These are phyloP conservation scores for Pseudocercospora macadamiae DNA, from an alignment of 2,329 filamentous ascomycete species.

Conservation along the genomic window DNA sequence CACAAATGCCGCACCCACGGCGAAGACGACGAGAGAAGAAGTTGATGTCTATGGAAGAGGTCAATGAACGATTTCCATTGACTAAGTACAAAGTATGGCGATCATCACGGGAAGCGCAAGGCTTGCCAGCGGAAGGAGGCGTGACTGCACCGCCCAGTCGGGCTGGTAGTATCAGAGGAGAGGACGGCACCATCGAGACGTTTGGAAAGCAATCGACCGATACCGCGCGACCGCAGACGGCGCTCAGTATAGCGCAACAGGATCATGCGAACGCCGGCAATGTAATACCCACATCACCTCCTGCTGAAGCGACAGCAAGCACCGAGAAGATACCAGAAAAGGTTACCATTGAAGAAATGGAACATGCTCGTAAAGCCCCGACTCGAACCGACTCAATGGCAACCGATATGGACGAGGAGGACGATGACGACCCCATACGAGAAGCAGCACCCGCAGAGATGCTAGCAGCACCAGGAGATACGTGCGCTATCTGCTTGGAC, in stretches of 20 bases:
- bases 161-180: slow-evolving; percentile 69
- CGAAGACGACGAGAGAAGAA: slow-evolving; percentile 89
- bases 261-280: slow-evolving; percentile 50
- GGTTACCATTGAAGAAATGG: slow-evolving; percentile 35
- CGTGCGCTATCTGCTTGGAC: slow-evolving; percentile 96
- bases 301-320: slow-evolving; percentile 29
- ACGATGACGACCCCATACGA: slow-evolving; percentile 76
- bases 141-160: slow-evolving; percentile 75
- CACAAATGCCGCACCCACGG: slow-evolving; percentile 82
- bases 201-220: slow-evolving; percentile 37
- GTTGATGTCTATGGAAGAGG: slow-evolving; percentile 97
- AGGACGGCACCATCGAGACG: slow-evolving; percentile 49
- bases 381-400: slow-evolving; percentile 37
- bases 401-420: slow-evolving; percentile 68
- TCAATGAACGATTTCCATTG: slow-evolving; percentile 95
- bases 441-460: slow-evolving; percentile 80
- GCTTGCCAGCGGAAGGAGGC: slow-evolving; percentile 80
- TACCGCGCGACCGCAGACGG: slow-evolving; percentile 38
- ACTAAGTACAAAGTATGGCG: slow-evolving; percentile 97
- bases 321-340: slow-evolving; percentile 38
- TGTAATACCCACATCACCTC: slow-evolving; percentile 23
- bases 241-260: slow-evolving; percentile 45
- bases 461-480: slow-evolving; percentile 80
- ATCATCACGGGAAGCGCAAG: slow-evolving; percentile 77
- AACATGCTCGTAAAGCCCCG: slow-evolving; percentile 32